phyloP scores from a whole-genome alignment of 768 basidiomycete genomes.

The Kwoniella dendrophila region DNA sequence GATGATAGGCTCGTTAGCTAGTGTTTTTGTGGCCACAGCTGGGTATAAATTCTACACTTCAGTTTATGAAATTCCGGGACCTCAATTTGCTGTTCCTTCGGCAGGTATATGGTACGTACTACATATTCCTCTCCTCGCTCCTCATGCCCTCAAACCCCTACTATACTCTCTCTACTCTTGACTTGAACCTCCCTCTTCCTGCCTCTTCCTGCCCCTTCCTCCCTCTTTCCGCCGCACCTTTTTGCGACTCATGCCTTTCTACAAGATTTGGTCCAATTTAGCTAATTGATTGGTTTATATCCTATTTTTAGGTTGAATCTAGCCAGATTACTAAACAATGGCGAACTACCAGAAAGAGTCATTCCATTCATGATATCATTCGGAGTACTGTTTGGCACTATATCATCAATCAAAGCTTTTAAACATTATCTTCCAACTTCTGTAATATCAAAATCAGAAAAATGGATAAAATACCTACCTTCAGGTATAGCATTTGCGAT shows the following conservation, averaged over 20 bases:
- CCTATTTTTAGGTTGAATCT: constrained; percentile 57
- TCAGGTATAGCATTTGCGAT: constrained; percentile 94
- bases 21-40: constrained; percentile 83
- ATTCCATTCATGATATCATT: constrained; percentile 77
- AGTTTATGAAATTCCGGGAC: constrained; percentile 86
- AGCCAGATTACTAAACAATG: constrained; percentile 61
- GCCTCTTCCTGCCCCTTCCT: not conserved
- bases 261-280: not conserved
- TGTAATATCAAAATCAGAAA: too few relatives aligned
- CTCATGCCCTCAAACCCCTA: too few relatives aligned
- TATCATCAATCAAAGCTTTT: constrained; percentile 70
- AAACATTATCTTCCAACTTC: constrained; percentile 23
- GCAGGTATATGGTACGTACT: constrained; percentile 83
- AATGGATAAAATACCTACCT: constrained; percentile 68
- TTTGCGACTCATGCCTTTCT: not conserved
- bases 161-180: too few relatives aligned
- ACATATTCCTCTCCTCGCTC: too few relatives aligned
- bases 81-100: constrained; percentile 92
- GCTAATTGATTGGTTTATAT: not conserved
- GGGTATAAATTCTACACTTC: constrained; percentile 84
- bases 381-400: constrained; percentile 68
- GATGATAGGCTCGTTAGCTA: constrained; percentile 82
- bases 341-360: constrained; percentile 75
- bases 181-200: too few relatives aligned
- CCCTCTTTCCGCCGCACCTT: not conserved